Base-by-base conservation (phyloP, 2,329 filamentous ascomycete genomes). In the Tricladium varicosporioides region DNA sequence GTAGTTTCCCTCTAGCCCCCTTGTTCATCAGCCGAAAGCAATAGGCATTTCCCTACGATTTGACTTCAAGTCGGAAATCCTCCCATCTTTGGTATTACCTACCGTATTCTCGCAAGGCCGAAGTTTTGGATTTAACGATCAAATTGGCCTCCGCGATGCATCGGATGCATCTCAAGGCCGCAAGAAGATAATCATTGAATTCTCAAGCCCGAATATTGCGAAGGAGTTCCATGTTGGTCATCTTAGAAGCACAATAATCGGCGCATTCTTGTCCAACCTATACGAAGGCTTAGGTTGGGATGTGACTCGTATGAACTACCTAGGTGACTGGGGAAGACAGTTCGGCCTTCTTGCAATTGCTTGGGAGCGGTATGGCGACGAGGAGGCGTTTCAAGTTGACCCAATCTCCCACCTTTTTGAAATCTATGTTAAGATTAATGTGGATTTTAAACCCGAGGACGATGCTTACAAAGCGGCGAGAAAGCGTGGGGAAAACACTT, bases 161-260 rank as follows among this genome's bases (percentile, higher is more conserved):
- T 74, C 77, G 18, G 80, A 90, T 68, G 79, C 83, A 7, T 79
- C 71, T 10, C 71, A 75, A 47, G 75, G 74, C 27, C 65, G 65
- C 59, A 78, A 77, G 67, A 75, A 72, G 66, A 79, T 87, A 46
- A 82, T 94, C 51, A 82, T 94, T 66, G 90, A 94, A 69, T 94
- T 93, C 73, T 91, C 87, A 5, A 92, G 88, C 7, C 90, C 91
- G 51, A 94, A 94, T 71, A 92, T 94, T 58, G 90, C 90, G 47
- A 93, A 93, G 74, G 89, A 87, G 18, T 91, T 92, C 73, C 85
- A 89, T 68, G 86, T 85, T 18, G 86, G 85, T 5, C 88, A 92
- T 74, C 75, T 92, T 64, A 80, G 88, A 65, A 89, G 86, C 67
- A 92, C 88, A 51, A 89, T 92, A 62, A 88, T 91, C 55, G 88